Evolutionary conservation across 1,284 basidiomycete genomes (phyloP).

Genomic region (Afroboletus lepidellus): DNA sequence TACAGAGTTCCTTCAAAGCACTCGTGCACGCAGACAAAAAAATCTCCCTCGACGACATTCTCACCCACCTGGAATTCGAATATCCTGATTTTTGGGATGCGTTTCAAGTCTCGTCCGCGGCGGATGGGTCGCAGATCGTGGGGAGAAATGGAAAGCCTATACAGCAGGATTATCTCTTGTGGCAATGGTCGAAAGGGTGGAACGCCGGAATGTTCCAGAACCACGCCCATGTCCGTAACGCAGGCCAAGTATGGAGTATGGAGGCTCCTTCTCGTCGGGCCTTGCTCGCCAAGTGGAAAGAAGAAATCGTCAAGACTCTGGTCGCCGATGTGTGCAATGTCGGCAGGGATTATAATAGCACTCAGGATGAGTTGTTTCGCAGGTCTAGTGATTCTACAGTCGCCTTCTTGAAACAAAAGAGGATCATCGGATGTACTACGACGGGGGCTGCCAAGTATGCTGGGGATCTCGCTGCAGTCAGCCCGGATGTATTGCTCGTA

Average conservation of each 20-base stretch:
- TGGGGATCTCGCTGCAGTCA: slow-evolving; percentile 43
- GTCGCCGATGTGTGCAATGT: slow-evolving; percentile 37
- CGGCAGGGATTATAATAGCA: slow-evolving; percentile 44
- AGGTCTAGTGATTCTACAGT: slow-evolving; percentile 39
- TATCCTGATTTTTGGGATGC: slow-evolving; percentile 44
- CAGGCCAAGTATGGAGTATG: slow-evolving; percentile 47
- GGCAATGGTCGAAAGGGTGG: slow-evolving; percentile 45
- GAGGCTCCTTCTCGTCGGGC: slow-evolving; percentile 31
- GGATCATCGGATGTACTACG: slow-evolving; percentile 67
- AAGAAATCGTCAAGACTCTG: slow-evolving; percentile 38
- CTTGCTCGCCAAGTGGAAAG: slow-evolving; percentile 41
- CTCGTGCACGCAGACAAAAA: slow-evolving; percentile 26
- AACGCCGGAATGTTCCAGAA: slow-evolving; percentile 43
- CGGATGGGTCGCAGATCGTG: slow-evolving; percentile 44
- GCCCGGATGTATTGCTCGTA: slow-evolving; percentile 54
- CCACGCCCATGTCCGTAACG: slow-evolving; percentile 25
- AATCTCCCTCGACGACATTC: slow-evolving; percentile 31
- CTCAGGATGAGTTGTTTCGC: slow-evolving; percentile 37
- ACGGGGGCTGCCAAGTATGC: slow-evolving; percentile 64
- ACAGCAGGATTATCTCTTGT: slow-evolving; percentile 41
- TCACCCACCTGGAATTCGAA: slow-evolving; percentile 47
- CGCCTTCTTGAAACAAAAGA: slow-evolving; percentile 42
- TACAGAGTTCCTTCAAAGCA: slow-evolving; percentile 35
- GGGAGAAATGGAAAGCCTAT: slow-evolving; percentile 40
- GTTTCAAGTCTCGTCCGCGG: slow-evolving; percentile 42